Conservation (phyloP, 257 asterid species). For the Nyctanthes arbortristis region DNA sequence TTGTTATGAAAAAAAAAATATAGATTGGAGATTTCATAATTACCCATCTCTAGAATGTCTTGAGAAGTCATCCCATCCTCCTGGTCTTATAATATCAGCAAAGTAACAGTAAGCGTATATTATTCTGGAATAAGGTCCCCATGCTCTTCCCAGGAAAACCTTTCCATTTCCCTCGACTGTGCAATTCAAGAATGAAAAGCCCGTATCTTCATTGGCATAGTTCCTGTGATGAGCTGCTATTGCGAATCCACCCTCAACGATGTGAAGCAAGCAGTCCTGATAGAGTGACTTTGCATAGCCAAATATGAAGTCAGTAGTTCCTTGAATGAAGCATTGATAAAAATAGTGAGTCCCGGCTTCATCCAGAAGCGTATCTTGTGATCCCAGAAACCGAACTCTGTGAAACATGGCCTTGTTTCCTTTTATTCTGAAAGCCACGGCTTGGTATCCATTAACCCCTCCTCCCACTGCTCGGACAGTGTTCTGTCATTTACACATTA, state of each 20-base stretch:
- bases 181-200: slow-evolving; percentile 79
- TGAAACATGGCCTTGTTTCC: slow-evolving; percentile 74
- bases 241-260: slow-evolving; percentile 44
- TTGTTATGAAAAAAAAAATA: not conserved
- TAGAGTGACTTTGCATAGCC: slow-evolving; percentile 75
- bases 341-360: slow-evolving; percentile 62
- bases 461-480: slow-evolving; percentile 38
- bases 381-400: slow-evolving; percentile 64
- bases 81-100: slow-evolving; percentile 36
- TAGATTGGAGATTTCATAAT: not conserved
- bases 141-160: slow-evolving; percentile 70
- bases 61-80: slow-evolving; percentile 76
- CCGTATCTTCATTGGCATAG: slow-evolving; percentile 52
- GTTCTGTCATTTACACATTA: slow-evolving; percentile 54
- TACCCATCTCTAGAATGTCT: slow-evolving; percentile 41
- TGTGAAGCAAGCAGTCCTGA: slow-evolving; percentile 57
- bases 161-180: slow-evolving; percentile 48
- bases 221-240: slow-evolving; percentile 76
- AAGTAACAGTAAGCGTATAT: slow-evolving; percentile 47
- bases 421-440: slow-evolving; percentile 66
- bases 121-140: slow-evolving; percentile 65
- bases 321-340: slow-evolving; percentile 64
- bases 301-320: slow-evolving; percentile 74
- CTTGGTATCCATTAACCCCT: slow-evolving; percentile 54
- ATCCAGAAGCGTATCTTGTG: slow-evolving; percentile 80